Conservation (phyloP, 1,139 yeast genomes). For the Eremothecium coryli region DNA sequence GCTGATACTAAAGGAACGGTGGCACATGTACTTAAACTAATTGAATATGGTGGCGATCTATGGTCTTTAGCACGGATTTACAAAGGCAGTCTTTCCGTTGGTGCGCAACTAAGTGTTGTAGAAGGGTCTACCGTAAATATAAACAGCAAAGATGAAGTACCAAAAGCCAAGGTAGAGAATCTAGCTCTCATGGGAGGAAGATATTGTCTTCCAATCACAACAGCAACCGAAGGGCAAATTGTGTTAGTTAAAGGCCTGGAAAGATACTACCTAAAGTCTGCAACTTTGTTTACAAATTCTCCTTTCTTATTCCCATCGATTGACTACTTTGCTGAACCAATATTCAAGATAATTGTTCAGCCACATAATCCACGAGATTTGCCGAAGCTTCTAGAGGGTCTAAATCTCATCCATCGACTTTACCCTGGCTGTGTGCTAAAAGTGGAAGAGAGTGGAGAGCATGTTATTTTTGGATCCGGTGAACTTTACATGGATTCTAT, state of each 20-base stretch:
- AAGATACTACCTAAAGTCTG: slow-evolving; percentile 46
- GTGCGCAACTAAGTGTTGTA: slow-evolving; percentile 43
- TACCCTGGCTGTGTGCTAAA: slow-evolving; percentile 59
- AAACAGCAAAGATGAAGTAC: slow-evolving; percentile 31
- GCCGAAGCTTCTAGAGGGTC: slow-evolving; percentile 60
- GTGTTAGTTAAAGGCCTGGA: slow-evolving; percentile 59
- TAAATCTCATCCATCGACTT: slow-evolving; percentile 51
- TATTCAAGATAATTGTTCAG: slow-evolving; percentile 75
- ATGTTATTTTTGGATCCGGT: slow-evolving; percentile 71
- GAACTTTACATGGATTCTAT: slow-evolving; percentile 82
- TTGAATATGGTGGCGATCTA: slow-evolving; percentile 34
- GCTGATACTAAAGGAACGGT: slow-evolving; percentile 32
- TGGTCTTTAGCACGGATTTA: slow-evolving; percentile 52
- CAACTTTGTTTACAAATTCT: slow-evolving; percentile 39
- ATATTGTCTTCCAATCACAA: slow-evolving; percentile 48
- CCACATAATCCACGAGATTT: slow-evolving; percentile 73
- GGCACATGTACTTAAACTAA: slow-evolving; percentile 54
- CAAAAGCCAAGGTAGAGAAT: slow-evolving; percentile 35
- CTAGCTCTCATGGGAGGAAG: slow-evolving; percentile 64
- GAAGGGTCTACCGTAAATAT: slow-evolving; percentile 49
- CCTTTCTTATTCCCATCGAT: slow-evolving; percentile 36
- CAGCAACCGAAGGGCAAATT: slow-evolving; percentile 54
- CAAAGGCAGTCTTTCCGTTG: slow-evolving; percentile 47
- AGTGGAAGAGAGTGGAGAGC: slow-evolving; percentile 88
- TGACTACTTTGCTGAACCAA: slow-evolving; percentile 44